These are phyloP conservation scores for Trametes sp. DNA, from an alignment of 1,284 basidiomycete genomes.

Conservation along the genomic window DNA sequence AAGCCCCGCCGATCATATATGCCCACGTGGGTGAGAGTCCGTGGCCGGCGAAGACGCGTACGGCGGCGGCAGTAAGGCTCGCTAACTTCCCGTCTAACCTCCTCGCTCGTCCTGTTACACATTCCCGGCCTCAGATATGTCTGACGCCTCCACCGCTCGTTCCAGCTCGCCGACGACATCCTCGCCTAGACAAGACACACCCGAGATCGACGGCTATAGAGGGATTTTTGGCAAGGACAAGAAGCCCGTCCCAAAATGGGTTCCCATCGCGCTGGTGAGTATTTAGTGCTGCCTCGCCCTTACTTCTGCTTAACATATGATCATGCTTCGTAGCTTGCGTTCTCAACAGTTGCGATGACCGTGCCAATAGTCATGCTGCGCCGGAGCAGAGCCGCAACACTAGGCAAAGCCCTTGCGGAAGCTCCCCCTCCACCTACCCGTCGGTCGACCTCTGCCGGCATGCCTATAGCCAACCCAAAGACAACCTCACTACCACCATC, in stretches of 20 bases:
- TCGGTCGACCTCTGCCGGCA: constrained; percentile 22
- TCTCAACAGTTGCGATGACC: constrained; percentile 47
- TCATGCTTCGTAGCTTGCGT: constrained; percentile 40
- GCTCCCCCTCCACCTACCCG: constrained; percentile 42
- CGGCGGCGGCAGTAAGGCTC: too few relatives aligned
- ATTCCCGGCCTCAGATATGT: not conserved
- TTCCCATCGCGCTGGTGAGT: constrained; percentile 39
- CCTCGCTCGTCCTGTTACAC: not conserved
- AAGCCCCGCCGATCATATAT: constrained; percentile 9
- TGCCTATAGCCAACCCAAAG: constrained; percentile 23
- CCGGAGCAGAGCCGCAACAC: constrained; percentile 39
- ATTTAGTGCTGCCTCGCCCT: not conserved
- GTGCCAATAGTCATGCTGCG: constrained; percentile 46
- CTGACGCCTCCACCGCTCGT: not conserved
- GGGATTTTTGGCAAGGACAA: constrained; percentile 27
- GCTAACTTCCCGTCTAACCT: too few relatives aligned
- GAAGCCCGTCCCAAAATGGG: constrained; percentile 37
- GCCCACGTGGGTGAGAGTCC: not conserved
- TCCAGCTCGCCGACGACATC: not conserved
- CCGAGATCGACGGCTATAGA: constrained; percentile 15
- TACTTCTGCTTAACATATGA: not conserved
- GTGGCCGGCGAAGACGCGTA: too few relatives aligned
- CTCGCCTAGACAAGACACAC: not conserved
- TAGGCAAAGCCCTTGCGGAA: constrained; percentile 30
- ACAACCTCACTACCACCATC: constrained; percentile 7